These are phyloP conservation scores for Pyrenophora teres DNA, from an alignment of 2,329 filamentous ascomycete genomes.

Conservation along the genomic window DNA sequence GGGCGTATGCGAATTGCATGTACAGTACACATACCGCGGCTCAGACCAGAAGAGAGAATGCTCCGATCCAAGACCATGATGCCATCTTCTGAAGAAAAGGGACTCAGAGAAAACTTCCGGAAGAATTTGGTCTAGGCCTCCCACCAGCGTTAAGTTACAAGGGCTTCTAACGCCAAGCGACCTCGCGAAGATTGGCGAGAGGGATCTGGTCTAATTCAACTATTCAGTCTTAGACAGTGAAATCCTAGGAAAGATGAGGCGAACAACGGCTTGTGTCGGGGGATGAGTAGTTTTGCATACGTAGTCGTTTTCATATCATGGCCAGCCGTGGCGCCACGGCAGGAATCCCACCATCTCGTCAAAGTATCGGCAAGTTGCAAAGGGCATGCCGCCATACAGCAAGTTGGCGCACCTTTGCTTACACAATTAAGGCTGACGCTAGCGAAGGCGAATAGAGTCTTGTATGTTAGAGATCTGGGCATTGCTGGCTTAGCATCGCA, in stretches of 20 bases:
- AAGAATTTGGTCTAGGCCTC: background rate
- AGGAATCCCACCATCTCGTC: background rate
- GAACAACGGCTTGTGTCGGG: no score
- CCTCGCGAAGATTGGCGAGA: slow-evolving; percentile 1
- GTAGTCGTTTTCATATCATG: no score
- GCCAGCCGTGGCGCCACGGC: no score
- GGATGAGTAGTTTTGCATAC: no score
- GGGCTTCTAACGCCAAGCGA: background rate
- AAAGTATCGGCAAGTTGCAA: slow-evolving; percentile 1
- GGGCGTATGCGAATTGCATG: background rate
- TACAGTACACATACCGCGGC: slow-evolving; percentile 1
- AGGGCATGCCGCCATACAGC: background rate
- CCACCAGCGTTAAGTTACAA: background rate
- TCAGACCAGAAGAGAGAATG: background rate
- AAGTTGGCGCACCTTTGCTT: background rate
- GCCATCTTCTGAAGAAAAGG: background rate
- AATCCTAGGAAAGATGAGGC: no score
- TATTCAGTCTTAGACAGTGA: background rate
- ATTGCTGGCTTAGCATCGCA: slow-evolving; percentile 2
- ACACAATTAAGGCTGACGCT: background rate
- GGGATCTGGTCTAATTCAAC: background rate
- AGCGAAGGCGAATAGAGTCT: background rate
- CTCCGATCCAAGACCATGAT: background rate
- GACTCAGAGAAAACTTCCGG: background rate
- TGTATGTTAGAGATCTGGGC: slow-evolving; percentile 2